A percentile compares a stretch with the other conserved stretches of the same genome.
These are phyloP conservation scores for Chrysoporthe cubensis DNA, from an alignment of 2,329 filamentous ascomycete genomes.

Conservation along the genomic window DNA sequence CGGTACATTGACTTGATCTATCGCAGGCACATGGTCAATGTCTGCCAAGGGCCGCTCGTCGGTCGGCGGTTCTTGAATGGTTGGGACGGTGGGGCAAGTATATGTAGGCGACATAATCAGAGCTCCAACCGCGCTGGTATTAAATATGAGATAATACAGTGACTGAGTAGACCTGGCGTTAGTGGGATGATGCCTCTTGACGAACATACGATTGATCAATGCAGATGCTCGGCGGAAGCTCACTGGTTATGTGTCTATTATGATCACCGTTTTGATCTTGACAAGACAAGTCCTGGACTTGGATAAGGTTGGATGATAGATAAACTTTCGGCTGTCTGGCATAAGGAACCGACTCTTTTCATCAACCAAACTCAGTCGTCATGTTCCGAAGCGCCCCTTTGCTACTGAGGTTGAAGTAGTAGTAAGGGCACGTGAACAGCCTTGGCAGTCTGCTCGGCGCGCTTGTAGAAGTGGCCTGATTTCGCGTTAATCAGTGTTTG, in stretches of 20 bases:
- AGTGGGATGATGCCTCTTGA: slow-evolving; percentile 12
- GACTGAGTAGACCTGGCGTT: slow-evolving; percentile 8
- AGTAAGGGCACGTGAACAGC: slow-evolving; percentile 2
- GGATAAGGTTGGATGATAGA: not conserved
- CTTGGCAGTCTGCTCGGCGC: slow-evolving; percentile 17
- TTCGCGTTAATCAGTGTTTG: slow-evolving; percentile 32
- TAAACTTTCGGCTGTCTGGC: not conserved
- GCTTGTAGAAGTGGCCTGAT: slow-evolving; percentile 31
- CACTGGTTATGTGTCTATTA: slow-evolving; percentile 1
- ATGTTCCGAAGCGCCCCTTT: not conserved
- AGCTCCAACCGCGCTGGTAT: not conserved
- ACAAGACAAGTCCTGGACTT: not conserved
- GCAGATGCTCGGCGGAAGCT: slow-evolving; percentile 1
- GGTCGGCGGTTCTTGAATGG: slow-evolving; percentile 21
- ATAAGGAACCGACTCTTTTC: not conserved
- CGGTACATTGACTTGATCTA: not conserved
- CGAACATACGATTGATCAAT: slow-evolving; percentile 17
- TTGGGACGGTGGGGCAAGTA: slow-evolving; percentile 19
- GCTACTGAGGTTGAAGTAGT: not conserved
- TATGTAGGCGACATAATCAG: slow-evolving; percentile 23
- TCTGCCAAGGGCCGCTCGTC: slow-evolving; percentile 14
- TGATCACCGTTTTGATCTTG: not conserved
- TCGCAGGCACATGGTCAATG: not conserved
- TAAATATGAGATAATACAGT: not conserved
- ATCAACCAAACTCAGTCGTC: not conserved